A percentile compares a stretch with the other conserved stretches of the same genome.
Conservation (phyloP, 1,284 basidiomycete species). For the Leccinum subrobustum region DNA sequence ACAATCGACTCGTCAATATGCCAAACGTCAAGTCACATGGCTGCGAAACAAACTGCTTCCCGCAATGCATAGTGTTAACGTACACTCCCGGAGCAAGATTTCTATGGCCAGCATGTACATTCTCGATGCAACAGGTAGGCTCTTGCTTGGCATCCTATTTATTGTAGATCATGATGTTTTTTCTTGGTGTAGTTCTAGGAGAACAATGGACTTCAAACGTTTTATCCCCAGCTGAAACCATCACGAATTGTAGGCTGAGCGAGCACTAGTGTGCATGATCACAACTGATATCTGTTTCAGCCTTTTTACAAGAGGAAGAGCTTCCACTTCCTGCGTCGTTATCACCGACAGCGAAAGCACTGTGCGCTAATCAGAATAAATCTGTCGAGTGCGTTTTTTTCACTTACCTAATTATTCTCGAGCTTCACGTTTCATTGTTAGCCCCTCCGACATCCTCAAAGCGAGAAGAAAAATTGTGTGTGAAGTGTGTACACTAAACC, state of each 20-base stretch:
- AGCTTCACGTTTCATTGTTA: constrained; percentile 13
- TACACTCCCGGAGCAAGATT: constrained; percentile 30
- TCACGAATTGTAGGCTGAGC: constrained; percentile 47
- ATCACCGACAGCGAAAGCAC: constrained; percentile 52
- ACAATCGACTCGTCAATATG: constrained; percentile 86
- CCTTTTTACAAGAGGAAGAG: constrained; percentile 51
- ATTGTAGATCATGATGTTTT: constrained; percentile 7
- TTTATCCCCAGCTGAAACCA: constrained; percentile 45
- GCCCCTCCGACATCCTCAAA: constrained; percentile 53
- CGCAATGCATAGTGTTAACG: constrained; percentile 56
- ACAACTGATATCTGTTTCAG: constrained; percentile 37
- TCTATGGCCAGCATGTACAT: constrained; percentile 49
- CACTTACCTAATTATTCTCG: constrained; percentile 8
- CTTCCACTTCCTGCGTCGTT: constrained; percentile 62
- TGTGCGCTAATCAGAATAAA: constrained; percentile 50
- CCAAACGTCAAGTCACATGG: constrained; percentile 91
- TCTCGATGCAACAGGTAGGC: constrained; percentile 74
- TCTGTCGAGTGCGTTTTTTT: constrained; percentile 45
- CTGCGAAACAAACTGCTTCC: constrained; percentile 89
- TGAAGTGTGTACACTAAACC: constrained; percentile 64
- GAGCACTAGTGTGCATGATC: neutral
- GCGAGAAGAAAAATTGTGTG: constrained; percentile 66
- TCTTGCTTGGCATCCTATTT: neutral
- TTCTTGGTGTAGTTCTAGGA: constrained; percentile 46
- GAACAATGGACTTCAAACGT: constrained; percentile 60